Conservation (phyloP, 1,284 basidiomycete species). For the Xanthoconium separans region DNA sequence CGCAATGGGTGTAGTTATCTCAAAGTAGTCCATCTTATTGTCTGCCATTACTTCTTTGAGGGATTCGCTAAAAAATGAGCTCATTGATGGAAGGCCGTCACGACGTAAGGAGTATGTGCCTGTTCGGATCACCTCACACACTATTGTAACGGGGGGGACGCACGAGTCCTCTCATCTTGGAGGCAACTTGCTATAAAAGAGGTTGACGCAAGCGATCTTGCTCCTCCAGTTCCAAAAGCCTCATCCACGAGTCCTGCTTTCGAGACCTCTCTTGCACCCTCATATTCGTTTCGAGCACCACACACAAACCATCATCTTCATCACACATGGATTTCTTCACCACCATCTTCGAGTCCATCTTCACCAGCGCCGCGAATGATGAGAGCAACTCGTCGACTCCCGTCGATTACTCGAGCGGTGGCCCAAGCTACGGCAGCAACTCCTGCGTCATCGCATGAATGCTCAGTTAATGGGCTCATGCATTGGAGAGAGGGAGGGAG, state of each 20-base stretch:
- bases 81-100: background rate
- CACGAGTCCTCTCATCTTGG: conserved; percentile 6
- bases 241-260: background rate
- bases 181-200: conserved; percentile 18
- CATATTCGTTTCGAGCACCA: background rate
- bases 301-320: background rate
- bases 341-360: conserved; percentile 12
- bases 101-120: background rate
- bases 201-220: background rate
- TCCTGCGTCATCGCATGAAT: conserved; percentile 24
- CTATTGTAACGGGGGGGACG: background rate
- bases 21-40: conserved; percentile 18
- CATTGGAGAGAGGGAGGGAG: background rate
- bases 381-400: conserved; percentile 11
- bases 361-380: conserved; percentile 8
- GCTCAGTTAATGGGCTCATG: background rate
- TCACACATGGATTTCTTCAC: conserved; percentile 24
- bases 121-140: conserved; percentile 2
- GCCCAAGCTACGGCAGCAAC: background rate
- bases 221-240: conserved; percentile 5
- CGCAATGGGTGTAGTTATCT: background rate
- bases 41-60: conserved; percentile 9
- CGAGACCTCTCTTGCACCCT: background rate
- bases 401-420: conserved; percentile 5
- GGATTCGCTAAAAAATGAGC: background rate